Evolutionary conservation across 305 asterid genomes (phyloP), one percentile per base, ranked within the genome.

Genomic region (Coffea humblotiana): DNA sequence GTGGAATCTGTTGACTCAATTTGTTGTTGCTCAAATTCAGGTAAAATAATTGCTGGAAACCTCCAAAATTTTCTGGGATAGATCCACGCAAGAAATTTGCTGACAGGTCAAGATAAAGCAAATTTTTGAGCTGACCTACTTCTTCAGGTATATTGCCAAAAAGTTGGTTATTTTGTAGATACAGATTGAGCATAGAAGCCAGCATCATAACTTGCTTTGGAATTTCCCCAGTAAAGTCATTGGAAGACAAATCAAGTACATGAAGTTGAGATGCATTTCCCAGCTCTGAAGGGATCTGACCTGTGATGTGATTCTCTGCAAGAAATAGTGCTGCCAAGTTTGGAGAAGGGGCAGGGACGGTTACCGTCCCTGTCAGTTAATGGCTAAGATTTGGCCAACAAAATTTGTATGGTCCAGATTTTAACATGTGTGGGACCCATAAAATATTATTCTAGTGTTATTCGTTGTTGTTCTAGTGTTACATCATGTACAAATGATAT

Each of bases 11-110:
- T n/a, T 80, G 77, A 11, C 45, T 71, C 1, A 83, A 76, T 0
- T 0, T 19, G 63, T 76, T 83, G 18, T 2, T 8, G 21, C 86
- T 71, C 47, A 76, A 45, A 78, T 85, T 74, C 82, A 85, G 71
- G 66, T 0, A 0, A 77, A n/a, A 0, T 27, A 85, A 0, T 0
- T 68, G 0, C 43, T 0, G 12, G 3, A 47, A 63, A 43, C 71
- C 21, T 35, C 82, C 79, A 1, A 84, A 27, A 18, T 5, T 23
- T 6, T 19, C 37, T 0, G 82, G 82, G 3, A 82, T 18, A 3
- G 67, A 11, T 3, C 82, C 85, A 2, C 13, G 74, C 29, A 82
- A 82, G 32, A 7, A 18, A 27, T 82, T 63, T 29, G 1, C 32
- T 29, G 80, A 76, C 3, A 81, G n/a, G 35, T 81, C 77, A 5